Conservation (phyloP, 2,329 filamentous ascomycete genomes). For the Zymoseptoria ardabiliae region DNA sequence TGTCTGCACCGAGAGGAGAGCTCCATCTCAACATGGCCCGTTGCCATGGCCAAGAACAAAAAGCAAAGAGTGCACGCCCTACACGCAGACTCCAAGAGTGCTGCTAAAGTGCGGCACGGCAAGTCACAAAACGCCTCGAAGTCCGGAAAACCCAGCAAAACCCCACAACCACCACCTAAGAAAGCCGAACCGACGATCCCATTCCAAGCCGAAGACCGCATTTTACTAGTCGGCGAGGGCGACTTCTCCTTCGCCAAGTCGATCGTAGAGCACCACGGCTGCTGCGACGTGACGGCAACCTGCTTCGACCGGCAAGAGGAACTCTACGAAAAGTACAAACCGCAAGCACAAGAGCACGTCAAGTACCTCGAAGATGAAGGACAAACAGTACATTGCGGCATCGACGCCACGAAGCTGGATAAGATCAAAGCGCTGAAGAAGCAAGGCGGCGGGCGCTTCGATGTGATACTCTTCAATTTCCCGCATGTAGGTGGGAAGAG, state of each 20-base stretch:
- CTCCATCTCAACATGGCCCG: neutral
- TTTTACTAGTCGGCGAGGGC: constrained; percentile 70
- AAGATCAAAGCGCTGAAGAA: constrained; percentile 37
- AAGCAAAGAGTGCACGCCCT: constrained; percentile 14
- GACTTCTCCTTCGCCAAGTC: constrained; percentile 72
- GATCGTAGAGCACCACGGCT: constrained; percentile 58
- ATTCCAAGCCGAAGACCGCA: constrained; percentile 58
- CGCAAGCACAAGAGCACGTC: constrained; percentile 57
- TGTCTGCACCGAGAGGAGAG: neutral
- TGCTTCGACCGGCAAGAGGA: constrained; percentile 55
- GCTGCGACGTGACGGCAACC: constrained; percentile 61
- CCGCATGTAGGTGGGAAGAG: constrained; percentile 88
- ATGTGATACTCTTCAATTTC: constrained; percentile 90
- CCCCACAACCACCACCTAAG: constrained; percentile 8
- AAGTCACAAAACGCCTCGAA: constrained; percentile 4
- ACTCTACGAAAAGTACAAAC: constrained; percentile 60
- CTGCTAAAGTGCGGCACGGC: constrained; percentile 1
- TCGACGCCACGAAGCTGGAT: constrained; percentile 62
- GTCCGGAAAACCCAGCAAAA: neutral
- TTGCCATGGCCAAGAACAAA: constrained; percentile 22
- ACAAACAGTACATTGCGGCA: constrained; percentile 48
- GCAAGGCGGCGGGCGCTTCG: constrained; percentile 45
- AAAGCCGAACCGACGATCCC: constrained; percentile 52
- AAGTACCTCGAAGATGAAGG: constrained; percentile 44
- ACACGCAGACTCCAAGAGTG: constrained; percentile 5